Base-by-base conservation (phyloP, 73 alveolate genomes). In the Tetrahymena thermophila region DNA sequence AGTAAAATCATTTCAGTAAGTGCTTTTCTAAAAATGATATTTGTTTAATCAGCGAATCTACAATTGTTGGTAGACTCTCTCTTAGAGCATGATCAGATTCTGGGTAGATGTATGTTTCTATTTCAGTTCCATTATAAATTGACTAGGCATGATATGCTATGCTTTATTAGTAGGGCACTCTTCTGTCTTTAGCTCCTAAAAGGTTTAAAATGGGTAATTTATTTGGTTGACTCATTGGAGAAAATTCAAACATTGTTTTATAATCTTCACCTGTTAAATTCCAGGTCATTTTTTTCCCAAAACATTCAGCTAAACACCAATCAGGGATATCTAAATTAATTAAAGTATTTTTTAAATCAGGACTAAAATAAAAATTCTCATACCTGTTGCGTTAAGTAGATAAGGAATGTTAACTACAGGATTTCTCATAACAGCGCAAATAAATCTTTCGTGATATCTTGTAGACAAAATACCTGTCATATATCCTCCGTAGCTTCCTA, bases 361-460 rank as follows among this genome's bases (percentile, higher is more conserved):
- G 4, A 71, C 37, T n/a, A 71, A 71, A 28, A 11, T 17, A 31
- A 58, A n/a, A 28, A 3, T 28, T 31, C n/a, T 28, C 37, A 71
- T 25, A 71, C 89, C 89, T 89, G 97, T 85, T 8, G 55, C 23
- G 93, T 85, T 95, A 37, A 85, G 35, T 93, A 85, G 35, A 34
- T 85, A 95, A 85, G 97, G 97, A 23, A 95, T 50, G 55, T 95
- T 95, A 34, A 89, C 94, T 34, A 57, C 97, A 28, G 97, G 97
- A 55, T 95, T 95, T 43, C 93, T 35, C 3, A 95, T 35, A 28
- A 95, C 85, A 34, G 97, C 97, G 23, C 94, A 89, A 34, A 85
- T 95, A 95, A 95, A 95, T 89, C 34, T 50, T 1, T 95, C 95
- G 21, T 85, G 94, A 40, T 95, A 23, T 55, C 55, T 57, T 3